Conservation (phyloP, 176 grass and related monocot species). For the Elymus sibiricus region DNA sequence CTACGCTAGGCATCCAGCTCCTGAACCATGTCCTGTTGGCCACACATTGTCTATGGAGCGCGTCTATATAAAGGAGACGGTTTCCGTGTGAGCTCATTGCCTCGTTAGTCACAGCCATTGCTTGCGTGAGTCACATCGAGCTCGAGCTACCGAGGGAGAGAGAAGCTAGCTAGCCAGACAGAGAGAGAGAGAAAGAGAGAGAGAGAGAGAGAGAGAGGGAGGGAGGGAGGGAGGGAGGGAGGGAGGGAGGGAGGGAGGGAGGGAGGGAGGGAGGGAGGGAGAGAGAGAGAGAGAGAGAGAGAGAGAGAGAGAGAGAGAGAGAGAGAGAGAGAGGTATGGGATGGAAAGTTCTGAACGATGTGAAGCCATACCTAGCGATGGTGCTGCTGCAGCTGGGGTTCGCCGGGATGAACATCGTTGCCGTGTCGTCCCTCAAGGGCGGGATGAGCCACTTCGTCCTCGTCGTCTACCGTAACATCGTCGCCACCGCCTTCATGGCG, state of each 20-base stretch:
- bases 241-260: no score
- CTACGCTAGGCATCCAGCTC: neutral
- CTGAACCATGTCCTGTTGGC: neutral
- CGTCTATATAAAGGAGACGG: slow-evolving; percentile 55
- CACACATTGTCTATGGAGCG: neutral
- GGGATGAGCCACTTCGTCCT: slow-evolving; percentile 93
- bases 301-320: no score
- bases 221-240: no score
- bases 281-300: no score
- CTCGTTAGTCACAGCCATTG: slow-evolving; percentile 20
- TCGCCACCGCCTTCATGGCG: slow-evolving; percentile 56
- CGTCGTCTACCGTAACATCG: slow-evolving; percentile 76
- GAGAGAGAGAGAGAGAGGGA: neutral
- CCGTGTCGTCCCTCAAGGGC: slow-evolving; percentile 65
- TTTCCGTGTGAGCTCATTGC: slow-evolving; percentile 30
- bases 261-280: no score
- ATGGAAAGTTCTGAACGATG: slow-evolving; percentile 30
- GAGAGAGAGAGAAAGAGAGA: neutral
- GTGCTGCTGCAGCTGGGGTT: slow-evolving; percentile 84
- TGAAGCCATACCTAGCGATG: slow-evolving; percentile 87
- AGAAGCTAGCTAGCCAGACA: neutral
- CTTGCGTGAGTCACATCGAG: neutral
- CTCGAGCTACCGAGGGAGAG: neutral
- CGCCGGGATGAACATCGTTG: slow-evolving; percentile 79
- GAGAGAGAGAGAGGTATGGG: no score